Percentiles rank a stretch among this genome's conserved stretches.
These are phyloP conservation scores for Kockovaella imperatae DNA, from an alignment of 768 basidiomycete genomes.

Conservation along the genomic window DNA sequence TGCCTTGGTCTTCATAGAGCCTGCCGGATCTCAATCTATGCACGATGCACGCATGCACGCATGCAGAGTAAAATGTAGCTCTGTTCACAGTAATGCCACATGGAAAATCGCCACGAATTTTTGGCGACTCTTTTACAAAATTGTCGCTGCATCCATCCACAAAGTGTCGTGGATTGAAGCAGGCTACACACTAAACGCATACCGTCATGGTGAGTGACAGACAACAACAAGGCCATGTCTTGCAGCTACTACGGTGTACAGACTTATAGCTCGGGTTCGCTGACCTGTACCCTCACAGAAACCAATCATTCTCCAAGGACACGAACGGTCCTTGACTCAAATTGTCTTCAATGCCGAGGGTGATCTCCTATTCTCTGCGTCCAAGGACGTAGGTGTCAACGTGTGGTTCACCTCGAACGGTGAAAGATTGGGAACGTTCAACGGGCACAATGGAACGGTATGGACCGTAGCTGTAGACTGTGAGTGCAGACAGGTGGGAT, in stretches of 20 bases:
- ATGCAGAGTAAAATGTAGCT: not conserved
- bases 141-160: constrained; percentile 1
- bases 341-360: constrained; percentile 97
- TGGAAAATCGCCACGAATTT: not conserved
- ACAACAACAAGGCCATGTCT: too few species aligned
- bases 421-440: constrained; percentile 91
- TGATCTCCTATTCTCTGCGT: constrained; percentile 88
- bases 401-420: constrained; percentile 98
- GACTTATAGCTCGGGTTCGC: not conserved
- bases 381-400: constrained; percentile 91
- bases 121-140: not conserved
- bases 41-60: not conserved
- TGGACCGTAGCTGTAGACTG: constrained; percentile 97
- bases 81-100: constrained; percentile 1
- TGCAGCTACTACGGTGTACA: too few species aligned
- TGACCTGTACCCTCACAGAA: constrained; percentile 48
- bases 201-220: constrained; percentile 20
- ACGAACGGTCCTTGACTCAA: constrained; percentile 94
- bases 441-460: constrained; percentile 89
- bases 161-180: not conserved
- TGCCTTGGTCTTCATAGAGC: constrained; percentile 33
- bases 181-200: constrained; percentile 12
- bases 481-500: constrained; percentile 48
- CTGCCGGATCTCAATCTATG: too few species aligned
- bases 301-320: constrained; percentile 77